Evolutionary conservation across 257 asterid genomes (phyloP), one percentile per base, ranked within the genome.

Genomic region (Catharanthus roseus): DNA sequence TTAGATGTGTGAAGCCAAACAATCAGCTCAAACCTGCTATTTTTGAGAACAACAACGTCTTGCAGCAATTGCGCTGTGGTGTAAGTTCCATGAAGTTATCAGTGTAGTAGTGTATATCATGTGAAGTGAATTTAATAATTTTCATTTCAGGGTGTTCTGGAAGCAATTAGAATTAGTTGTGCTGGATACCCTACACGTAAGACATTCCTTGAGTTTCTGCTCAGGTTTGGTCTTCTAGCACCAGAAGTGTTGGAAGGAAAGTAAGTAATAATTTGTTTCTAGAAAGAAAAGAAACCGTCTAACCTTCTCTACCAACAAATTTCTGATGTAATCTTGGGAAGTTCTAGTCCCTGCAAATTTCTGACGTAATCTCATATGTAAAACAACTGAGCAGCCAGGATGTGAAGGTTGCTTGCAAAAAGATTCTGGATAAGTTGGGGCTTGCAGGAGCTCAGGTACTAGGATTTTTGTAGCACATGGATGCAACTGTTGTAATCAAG

Each of bases 31-130:
- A 95, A 88, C 97, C 99, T 50, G 93, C 92, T 68, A 77, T 91
- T 72, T 91, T 95, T 78, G 99, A 95, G 89, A 91, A 95, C 61
- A 82, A 73, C 84, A 91, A 89, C 69, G 75, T 95, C 79, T 71
- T 95, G 96, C 97, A 95, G 88, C 99, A 95, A 73, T 85, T 95
- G 61, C 99, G 99, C 68, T 95, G 96, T 88, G 96, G 97, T 76
- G 97, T 95, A 82, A 91, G 99, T 93, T 78, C 71, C 76, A 67
- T 70, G 33, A 68, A 54, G 41, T 34, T 33, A 33, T 5, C 36
- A 24, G 42, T 66, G 64, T 23, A 24, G 49, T 50, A 3, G 21
- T 1, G 23, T 56, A 60, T 63, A 15, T 21, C 26, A 21, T 45
- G 28, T 64, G 18, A 55, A 18, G 26, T 69, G 49, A 41, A 60